Evolutionary conservation across 139 green algal genomes (phyloP).

Genomic region (Coccomyxa sp.): DNA sequence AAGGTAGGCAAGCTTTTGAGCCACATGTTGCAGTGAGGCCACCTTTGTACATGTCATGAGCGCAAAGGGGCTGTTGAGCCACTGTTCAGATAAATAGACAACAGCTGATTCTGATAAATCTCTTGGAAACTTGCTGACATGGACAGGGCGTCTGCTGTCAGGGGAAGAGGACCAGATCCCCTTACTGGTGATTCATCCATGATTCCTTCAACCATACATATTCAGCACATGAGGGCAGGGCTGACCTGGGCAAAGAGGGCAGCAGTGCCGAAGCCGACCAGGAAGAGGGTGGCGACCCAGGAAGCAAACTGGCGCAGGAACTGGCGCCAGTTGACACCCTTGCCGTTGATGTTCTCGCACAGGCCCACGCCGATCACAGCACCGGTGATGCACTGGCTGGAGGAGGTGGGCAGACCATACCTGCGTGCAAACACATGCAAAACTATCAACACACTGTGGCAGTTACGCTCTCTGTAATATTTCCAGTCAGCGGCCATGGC

Average conservation of each 20-base stretch:
- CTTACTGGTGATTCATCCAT: too few species aligned
- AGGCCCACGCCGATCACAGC: slow-evolving; percentile 44
- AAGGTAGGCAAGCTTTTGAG: too few species aligned
- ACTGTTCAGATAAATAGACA: too few species aligned
- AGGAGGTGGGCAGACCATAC: slow-evolving; percentile 29
- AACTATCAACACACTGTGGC: not conserved
- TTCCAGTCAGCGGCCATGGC: too few species aligned
- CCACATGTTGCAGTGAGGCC: too few species aligned
- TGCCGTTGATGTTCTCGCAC: slow-evolving; percentile 29
- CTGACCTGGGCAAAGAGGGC: slow-evolving; percentile 41
- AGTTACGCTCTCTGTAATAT: not conserved
- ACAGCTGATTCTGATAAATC: too few species aligned
- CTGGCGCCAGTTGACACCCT: slow-evolving; percentile 51
- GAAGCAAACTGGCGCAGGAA: slow-evolving; percentile 27
- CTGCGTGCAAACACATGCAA: not conserved
- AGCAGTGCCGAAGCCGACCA: slow-evolving; percentile 25
- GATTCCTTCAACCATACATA: not conserved
- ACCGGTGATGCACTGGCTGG: slow-evolving; percentile 38
- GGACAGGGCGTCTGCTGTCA: too few species aligned
- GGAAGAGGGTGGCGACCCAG: slow-evolving; percentile 40
- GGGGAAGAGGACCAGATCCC: too few species aligned
- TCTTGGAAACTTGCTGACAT: too few species aligned
- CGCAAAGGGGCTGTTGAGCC: too few species aligned
- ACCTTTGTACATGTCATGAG: too few species aligned
- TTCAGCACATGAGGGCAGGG: not conserved